Base-by-base conservation (phyloP, 1,284 basidiomycete genomes). In the Ganoderma lingzhi region DNA sequence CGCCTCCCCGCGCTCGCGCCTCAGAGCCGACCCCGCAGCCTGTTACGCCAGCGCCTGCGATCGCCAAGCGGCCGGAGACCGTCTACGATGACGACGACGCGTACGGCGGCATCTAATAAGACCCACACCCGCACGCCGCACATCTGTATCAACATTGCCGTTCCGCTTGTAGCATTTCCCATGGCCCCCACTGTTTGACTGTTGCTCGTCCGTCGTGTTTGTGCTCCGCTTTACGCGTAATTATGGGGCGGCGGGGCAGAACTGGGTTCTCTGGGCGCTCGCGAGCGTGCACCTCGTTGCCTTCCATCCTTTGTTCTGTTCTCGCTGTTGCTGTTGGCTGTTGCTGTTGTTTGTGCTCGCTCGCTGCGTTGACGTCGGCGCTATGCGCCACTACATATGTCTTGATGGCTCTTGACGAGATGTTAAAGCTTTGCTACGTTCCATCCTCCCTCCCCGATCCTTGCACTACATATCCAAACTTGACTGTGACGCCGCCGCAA, bases 21-120 rank as follows among this genome's bases (percentile, higher is more conserved):
- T 69, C 75, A 12, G 75, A 78, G 19, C 63, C 71, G 41, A 61
- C 72, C 62, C 35, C 28, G 28, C 66, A 61, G 37, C 42, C 41
- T 44, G 62, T 32, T 44, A 63, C 42, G 8, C 67, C 63, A 30
- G 60, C 59, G 32, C 64, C 72, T 8, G 59, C 63, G 8, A 28
- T 28, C 17, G 55, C 62, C 19, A 77, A 77, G 72, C 80, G 84
- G 64, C 85, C 84, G 1, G 74, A 78, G 35, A 83, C 86, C 59
- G 79, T 83, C 59, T 90, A 90, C 72, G 84, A 88, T 72, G 84
- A 86, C 42, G 86, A 87, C n/a, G 90, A 92, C 70, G 89, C 86
- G 51, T 92, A 92, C 72, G 88, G 84, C 41, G 90, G 90, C 44
- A 85, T 91, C 76, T 91, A 80, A 83, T 91, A 80, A 83, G 55